Conservation (phyloP, 129 eudicot genomes). For the Smallanthus sonchifolius region DNA sequence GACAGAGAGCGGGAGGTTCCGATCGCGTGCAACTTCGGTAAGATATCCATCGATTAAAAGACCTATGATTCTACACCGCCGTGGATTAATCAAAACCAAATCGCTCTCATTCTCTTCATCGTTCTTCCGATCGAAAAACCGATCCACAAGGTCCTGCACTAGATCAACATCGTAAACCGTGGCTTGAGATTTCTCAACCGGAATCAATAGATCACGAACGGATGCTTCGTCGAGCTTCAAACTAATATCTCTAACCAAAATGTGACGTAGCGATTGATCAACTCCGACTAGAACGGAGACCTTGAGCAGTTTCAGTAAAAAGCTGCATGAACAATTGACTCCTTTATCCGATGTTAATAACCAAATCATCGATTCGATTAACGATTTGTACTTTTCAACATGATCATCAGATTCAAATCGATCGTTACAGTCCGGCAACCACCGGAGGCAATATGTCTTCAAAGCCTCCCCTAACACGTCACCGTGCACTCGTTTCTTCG, state of each 20-base stretch:
- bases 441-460: conserved; percentile 56
- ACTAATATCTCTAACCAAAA: conserved; percentile 46
- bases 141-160: conserved; percentile 56
- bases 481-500: conserved; percentile 67
- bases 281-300: conserved; percentile 62
- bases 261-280: conserved; percentile 58
- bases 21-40: conserved; percentile 58
- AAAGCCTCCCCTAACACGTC: conserved; percentile 70
- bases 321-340: conserved; percentile 69
- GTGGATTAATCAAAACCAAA: conserved; percentile 34
- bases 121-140: conserved; percentile 27
- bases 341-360: conserved; percentile 54
- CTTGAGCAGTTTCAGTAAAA: conserved; percentile 71
- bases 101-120: conserved; percentile 26
- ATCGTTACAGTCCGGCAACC: conserved; percentile 80
- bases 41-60: conserved; percentile 63
- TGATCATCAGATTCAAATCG: conserved; percentile 55
- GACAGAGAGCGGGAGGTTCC: conserved; percentile 34
- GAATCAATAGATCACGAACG: conserved; percentile 76
- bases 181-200: conserved; percentile 41
- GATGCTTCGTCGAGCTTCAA: conserved; percentile 74
- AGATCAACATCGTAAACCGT: conserved; percentile 64
- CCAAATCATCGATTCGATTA: conserved; percentile 67
- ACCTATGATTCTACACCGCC: conserved; percentile 54
- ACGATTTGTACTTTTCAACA: conserved; percentile 39